Percentiles rank a stretch among this genome's conserved stretches.
These are phyloP conservation scores for Melampsora larici-populina DNA, from an alignment of 1,284 basidiomycete species.

Conservation along the genomic window DNA sequence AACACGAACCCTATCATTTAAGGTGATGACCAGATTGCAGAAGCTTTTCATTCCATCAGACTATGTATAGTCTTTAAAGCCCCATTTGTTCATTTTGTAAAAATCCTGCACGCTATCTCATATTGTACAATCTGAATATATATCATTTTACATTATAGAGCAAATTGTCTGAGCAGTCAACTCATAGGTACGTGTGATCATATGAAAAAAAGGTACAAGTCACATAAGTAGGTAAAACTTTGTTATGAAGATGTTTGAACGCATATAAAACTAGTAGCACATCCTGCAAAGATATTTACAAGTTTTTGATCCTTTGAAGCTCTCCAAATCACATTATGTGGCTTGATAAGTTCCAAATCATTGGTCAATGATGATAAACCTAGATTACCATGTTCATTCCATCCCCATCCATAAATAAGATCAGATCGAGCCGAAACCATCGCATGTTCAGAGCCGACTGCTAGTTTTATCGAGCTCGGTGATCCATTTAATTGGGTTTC, in stretches of 20 bases:
- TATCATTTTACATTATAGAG: too few species aligned
- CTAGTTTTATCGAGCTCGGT: background rate
- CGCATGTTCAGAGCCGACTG: conserved; percentile 26
- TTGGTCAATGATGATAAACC: background rate
- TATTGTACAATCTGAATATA: too few species aligned
- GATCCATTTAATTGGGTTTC: background rate
- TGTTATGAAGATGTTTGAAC: background rate
- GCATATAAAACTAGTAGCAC: conserved; percentile 30
- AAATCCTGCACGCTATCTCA: too few species aligned
- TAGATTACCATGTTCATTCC: conserved; percentile 42
- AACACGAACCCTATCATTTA: conserved; percentile 21
- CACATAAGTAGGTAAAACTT: background rate
- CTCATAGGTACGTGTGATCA: too few species aligned
- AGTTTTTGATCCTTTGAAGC: background rate
- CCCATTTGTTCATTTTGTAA: too few species aligned
- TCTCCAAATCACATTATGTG: background rate
- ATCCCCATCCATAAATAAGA: conserved; percentile 34
- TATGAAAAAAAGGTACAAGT: too few species aligned
- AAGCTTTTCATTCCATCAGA: too few species aligned
- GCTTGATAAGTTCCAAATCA: background rate
- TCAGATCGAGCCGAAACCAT: background rate
- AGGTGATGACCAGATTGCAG: background rate
- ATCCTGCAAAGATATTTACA: conserved; percentile 14
- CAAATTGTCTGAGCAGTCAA: too few species aligned
- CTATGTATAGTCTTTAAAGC: too few species aligned